Conservation (phyloP, 306 rosid species). For the Vigna unguiculata region DNA sequence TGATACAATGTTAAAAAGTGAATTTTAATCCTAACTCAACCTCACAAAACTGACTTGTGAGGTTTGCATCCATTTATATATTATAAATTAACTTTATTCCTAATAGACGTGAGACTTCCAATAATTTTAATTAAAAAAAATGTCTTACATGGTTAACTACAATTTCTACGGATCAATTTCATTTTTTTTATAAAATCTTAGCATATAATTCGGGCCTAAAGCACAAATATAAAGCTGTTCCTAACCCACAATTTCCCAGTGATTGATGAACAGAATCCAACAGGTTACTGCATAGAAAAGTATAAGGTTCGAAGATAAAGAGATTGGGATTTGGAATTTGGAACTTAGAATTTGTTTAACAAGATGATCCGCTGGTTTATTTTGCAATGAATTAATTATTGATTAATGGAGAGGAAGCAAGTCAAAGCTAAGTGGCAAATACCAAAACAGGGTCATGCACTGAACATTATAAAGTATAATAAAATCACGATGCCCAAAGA, state of each 20-base stretch:
- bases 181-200: not conserved
- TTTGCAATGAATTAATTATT: not conserved
- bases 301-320: constrained; percentile 4
- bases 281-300: not conserved
- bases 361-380: constrained; percentile 3
- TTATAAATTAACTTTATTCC: too few relatives aligned
- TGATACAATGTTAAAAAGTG: too few relatives aligned
- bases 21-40: too few relatives aligned
- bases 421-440: not conserved
- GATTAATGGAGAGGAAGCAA: not conserved
- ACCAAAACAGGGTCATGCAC: not conserved
- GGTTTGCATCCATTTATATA: too few relatives aligned
- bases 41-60: too few relatives aligned
- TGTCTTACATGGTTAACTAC: not conserved
- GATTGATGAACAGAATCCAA: constrained; percentile 2
- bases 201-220: not conserved
- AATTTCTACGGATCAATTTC: too few relatives aligned
- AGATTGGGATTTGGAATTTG: not conserved
- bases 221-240: not conserved
- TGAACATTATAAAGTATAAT: not conserved
- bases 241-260: not conserved
- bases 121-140: too few relatives aligned
- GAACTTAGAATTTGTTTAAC: not conserved
- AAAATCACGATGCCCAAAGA: not conserved
- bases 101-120: too few relatives aligned